phyloP scores from a whole-genome alignment of 2,329 filamentous ascomycete species.

The Trichoderma oligosporum region DNA sequence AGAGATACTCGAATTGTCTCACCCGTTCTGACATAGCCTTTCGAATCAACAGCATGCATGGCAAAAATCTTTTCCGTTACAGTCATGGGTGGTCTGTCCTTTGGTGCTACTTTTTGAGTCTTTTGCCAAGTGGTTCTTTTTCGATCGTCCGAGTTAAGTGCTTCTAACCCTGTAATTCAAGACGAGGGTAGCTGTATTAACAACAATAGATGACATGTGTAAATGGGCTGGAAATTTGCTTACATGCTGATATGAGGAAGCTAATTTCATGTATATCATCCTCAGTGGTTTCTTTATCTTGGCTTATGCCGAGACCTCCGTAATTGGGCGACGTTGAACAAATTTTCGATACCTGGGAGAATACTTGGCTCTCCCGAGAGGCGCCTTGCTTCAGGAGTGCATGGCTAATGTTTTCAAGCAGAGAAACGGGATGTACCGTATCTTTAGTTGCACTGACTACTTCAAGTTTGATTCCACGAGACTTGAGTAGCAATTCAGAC shows the following conservation, averaged over 20 bases:
- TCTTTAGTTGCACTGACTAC: not conserved
- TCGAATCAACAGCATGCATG: conserved; percentile 36
- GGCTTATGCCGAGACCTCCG: conserved; percentile 14
- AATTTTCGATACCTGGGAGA: not conserved
- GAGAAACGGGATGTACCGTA: not conserved
- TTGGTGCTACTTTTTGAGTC: not conserved
- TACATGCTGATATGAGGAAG: conserved; percentile 15
- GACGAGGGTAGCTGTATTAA: not conserved
- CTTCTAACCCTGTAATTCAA: not conserved
- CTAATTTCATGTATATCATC: conserved; percentile 4
- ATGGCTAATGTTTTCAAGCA: not conserved
- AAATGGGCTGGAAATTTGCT: not conserved
- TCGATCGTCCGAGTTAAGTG: conserved; percentile 14
- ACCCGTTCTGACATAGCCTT: conserved; percentile 35
- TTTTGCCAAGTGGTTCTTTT: not conserved
- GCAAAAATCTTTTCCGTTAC: conserved; percentile 45
- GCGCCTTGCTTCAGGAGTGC: not conserved
- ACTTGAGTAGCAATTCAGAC: not conserved
- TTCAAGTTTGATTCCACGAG: not conserved
- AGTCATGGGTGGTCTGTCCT: conserved; percentile 36
- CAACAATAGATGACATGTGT: not conserved
- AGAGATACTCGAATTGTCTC: conserved; percentile 41
- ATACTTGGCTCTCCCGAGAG: not conserved
- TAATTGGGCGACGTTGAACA: conserved; percentile 10
- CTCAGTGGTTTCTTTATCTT: not conserved